Evolutionary conservation across 257 asterid genomes (phyloP).

Genomic region (Eucommia ulmoides): DNA sequence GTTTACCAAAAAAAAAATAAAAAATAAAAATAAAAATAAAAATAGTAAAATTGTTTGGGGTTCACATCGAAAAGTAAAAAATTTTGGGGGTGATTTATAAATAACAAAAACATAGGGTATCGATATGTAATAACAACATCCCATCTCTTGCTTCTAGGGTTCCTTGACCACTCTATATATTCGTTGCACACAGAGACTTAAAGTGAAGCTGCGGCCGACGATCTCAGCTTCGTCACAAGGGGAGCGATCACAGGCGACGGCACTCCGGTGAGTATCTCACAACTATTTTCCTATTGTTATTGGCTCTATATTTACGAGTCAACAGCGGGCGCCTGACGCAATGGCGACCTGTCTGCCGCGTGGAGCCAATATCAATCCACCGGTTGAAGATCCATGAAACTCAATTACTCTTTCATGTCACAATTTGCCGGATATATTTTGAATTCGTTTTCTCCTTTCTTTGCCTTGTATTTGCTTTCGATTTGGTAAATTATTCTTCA

Average conservation of each 20-base stretch:
- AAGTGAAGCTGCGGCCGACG: neutral
- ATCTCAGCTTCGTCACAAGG: neutral
- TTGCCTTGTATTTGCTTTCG: neutral
- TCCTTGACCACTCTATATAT: no score
- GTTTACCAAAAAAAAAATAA: no score
- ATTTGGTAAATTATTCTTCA: neutral
- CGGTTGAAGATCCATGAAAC: conserved; percentile 63
- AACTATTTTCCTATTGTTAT: neutral
- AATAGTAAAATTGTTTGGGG: no score
- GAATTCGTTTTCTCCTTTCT: neutral
- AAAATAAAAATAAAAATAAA: no score
- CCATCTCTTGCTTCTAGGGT: no score
- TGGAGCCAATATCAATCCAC: conserved; percentile 50
- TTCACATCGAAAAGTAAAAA: no score
- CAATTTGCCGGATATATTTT: conserved; percentile 49
- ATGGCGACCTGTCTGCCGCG: conserved; percentile 89
- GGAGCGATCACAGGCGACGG: no score
- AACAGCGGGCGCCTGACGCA: conserved; percentile 67
- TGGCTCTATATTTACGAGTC: conserved; percentile 81
- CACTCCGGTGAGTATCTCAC: no score
- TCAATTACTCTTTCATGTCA: conserved; percentile 35
- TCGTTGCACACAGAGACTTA: neutral
- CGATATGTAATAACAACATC: no score
- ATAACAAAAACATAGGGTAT: no score
- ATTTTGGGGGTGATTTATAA: no score